Base-by-base conservation (phyloP, 1,139 yeast species). In the Hansenula anomala region DNA sequence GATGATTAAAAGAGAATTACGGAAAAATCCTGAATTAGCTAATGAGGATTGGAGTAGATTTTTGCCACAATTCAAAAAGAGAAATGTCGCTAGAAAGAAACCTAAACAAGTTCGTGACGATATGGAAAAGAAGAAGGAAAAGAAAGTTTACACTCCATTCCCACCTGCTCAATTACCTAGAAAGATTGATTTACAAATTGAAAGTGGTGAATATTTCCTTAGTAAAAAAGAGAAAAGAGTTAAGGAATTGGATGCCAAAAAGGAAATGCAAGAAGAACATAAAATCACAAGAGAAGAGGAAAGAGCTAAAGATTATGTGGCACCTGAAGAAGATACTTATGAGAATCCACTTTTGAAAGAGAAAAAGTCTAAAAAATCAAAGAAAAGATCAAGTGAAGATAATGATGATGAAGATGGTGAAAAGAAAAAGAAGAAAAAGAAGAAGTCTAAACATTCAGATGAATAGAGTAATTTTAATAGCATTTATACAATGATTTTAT, bases 101-200 rank as follows among this genome's bases (percentile, higher is more conserved):
- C 86, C 92, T 48, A 81, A 78, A 69, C 75, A 75, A 61, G 64
- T 69, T 48, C 65, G 63, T 47, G 74, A 69, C 44, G 66, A 59
- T 30, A 66, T 67, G 54, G 59, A 63, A 39, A 64, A 59, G 51
- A 65, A 62, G 56, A 75, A 68, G 52, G 86, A 83, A 62, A 85
- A 85, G 85, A 88, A 81, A 66, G 82, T 78, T 4, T 92, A 92
- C 75, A 92, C 98, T 25, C 98, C 98, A 58, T 94, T 94, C 89
- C 99, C 99, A 66, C 98, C 98, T 51, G 87, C 88, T 42, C 99
- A 88, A 66, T 77, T 78, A 52, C 98, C 97, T 58, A 83, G 98
- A 72, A 90, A 92, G 85, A 73, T 94, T 64, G 99, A 94, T 77
- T 69, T 90, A 60, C 95, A 90, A 67, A 89, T 94, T 65, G 98